Conservation (phyloP, 2,329 filamentous ascomycete species). For the Fusarium equiseti region DNA sequence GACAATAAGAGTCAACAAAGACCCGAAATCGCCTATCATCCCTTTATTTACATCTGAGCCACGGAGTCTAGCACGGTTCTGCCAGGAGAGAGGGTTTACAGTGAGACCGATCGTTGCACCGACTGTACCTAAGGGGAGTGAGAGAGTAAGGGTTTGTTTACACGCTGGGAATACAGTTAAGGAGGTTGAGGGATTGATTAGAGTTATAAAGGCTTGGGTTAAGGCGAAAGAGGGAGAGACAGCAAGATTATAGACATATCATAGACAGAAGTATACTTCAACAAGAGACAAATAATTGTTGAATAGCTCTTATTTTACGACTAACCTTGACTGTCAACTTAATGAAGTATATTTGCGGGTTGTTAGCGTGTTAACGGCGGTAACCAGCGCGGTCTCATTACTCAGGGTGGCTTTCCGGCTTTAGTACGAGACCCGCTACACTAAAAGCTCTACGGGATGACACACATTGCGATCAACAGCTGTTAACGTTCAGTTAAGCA, state of each 20-base stretch:
- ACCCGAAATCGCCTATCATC: conserved; percentile 72
- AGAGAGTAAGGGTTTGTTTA: conserved; percentile 75
- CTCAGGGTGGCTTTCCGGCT: too few relatives aligned
- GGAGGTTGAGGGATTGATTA: conserved; percentile 67
- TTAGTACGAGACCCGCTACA: too few relatives aligned
- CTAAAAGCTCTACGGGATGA: too few relatives aligned
- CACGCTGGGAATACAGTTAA: conserved; percentile 73
- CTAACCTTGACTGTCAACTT: too few relatives aligned
- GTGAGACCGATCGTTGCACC: conserved; percentile 76
- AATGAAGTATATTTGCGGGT: too few relatives aligned
- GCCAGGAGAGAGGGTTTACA: conserved; percentile 69
- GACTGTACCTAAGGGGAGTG: conserved; percentile 72
- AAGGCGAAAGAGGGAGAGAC: neutral
- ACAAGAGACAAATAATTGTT: too few relatives aligned
- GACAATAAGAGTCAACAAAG: conserved; percentile 49
- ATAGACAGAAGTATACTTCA: too few relatives aligned
- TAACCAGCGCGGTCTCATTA: too few relatives aligned
- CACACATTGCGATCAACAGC: too few relatives aligned
- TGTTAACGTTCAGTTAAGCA: too few relatives aligned
- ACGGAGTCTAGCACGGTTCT: conserved; percentile 68
- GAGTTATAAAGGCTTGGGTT: conserved; percentile 62
- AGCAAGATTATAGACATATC: neutral
- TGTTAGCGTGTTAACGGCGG: too few relatives aligned
- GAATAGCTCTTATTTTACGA: too few relatives aligned
- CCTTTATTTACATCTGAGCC: conserved; percentile 70